Evolutionary conservation across 2,329 filamentous ascomycete genomes (phyloP).

Genomic region (Phaeosphaeriaceae sp.): DNA sequence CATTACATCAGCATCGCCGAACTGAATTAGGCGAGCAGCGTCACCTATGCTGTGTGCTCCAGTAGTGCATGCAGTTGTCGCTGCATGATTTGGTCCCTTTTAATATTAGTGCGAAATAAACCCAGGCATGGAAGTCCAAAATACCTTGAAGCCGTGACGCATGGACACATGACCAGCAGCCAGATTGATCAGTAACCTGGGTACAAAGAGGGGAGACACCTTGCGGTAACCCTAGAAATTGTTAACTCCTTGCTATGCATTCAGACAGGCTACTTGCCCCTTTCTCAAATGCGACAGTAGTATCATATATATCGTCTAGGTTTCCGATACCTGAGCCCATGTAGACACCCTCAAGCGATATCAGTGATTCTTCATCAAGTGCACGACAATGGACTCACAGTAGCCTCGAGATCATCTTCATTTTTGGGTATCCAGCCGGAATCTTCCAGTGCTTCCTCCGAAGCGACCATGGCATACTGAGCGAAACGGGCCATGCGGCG

Average conservation of each 20-base stretch:
- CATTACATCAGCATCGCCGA: conserved; percentile 93
- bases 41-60: conserved; percentile 95
- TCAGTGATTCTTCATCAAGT: conserved; percentile 7
- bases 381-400: conserved; percentile 54
- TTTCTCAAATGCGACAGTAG: conserved; percentile 75
- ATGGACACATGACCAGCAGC: conserved; percentile 95
- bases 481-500: conserved; percentile 89
- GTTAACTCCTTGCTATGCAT: conserved; percentile 3
- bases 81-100: conserved; percentile 87
- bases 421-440: conserved; percentile 73
- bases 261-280: conserved; percentile 60
- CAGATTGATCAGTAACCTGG: conserved; percentile 90
- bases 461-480: conserved; percentile 87
- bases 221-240: conserved; percentile 79
- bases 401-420: conserved; percentile 71
- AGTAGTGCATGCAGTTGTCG: conserved; percentile 94
- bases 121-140: background rate
- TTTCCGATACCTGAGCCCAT: conserved; percentile 96
- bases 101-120: conserved; percentile 8
- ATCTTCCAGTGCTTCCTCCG: conserved; percentile 84
- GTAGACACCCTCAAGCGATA: conserved; percentile 72
- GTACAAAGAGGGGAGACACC: conserved; percentile 92
- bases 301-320: conserved; percentile 86
- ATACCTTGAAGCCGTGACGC: conserved; percentile 77
- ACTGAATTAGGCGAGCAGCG: conserved; percentile 88